A percentile compares a stretch with the other conserved stretches of the same genome.
Conservation (phyloP, 192 early-diverging fungal species). For the Umbelopsis sp. region DNA sequence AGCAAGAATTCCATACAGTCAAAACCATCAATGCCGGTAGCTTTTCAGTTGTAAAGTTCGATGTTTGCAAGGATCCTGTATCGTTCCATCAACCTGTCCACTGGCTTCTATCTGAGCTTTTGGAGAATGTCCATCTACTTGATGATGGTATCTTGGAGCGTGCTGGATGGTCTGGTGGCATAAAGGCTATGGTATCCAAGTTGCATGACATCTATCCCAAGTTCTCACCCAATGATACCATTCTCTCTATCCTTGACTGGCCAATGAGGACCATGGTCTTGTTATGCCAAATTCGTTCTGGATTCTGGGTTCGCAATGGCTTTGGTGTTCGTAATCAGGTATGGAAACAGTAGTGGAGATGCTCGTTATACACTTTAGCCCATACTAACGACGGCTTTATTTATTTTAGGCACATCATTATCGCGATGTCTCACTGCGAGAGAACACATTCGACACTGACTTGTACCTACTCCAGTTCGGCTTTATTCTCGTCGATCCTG, state of each 20-base stretch:
- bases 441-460: slow-evolving; percentile 89
- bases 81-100: slow-evolving; percentile 88
- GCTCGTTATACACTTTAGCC: background rate
- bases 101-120: slow-evolving; percentile 81
- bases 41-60: slow-evolving; percentile 51
- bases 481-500: slow-evolving; percentile 66
- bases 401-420: slow-evolving; percentile 71
- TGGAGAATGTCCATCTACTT: slow-evolving; percentile 65
- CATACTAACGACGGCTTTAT: background rate
- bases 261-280: slow-evolving; percentile 79
- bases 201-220: slow-evolving; percentile 14
- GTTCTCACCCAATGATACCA: background rate
- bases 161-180: slow-evolving; percentile 47
- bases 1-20: slow-evolving; percentile 36
- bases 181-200: slow-evolving; percentile 2
- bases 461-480: slow-evolving; percentile 83
- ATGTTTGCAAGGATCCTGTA: slow-evolving; percentile 56
- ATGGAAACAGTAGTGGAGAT: background rate
- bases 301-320: slow-evolving; percentile 93
- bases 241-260: slow-evolving; percentile 74
- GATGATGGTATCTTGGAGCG: slow-evolving; percentile 53
- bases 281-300: slow-evolving; percentile 85
- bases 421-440: slow-evolving; percentile 80
- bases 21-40: slow-evolving; percentile 34
- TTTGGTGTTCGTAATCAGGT: slow-evolving; percentile 66